Percentiles rank a stretch among this genome's conserved stretches.
phyloP scores from a whole-genome alignment of 2,329 filamentous ascomycete species.

The Exophiala bonariae region DNA sequence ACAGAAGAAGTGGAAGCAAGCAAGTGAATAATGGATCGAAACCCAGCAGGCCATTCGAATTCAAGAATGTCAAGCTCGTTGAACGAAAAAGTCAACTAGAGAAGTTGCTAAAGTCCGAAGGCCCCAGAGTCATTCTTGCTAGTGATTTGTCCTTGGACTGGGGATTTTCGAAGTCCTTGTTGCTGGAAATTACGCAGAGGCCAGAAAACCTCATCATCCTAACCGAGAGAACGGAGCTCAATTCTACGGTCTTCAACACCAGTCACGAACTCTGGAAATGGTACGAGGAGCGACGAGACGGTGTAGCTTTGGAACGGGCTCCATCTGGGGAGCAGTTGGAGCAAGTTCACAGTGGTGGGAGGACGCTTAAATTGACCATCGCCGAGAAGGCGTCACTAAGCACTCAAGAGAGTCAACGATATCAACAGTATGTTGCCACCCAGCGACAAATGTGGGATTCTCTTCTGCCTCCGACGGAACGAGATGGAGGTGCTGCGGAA shows the following conservation, averaged over 20 bases:
- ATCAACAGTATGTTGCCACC: conserved; percentile 89
- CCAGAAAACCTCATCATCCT: conserved; percentile 81
- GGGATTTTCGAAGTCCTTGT: conserved; percentile 84
- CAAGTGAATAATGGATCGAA: conserved; percentile 39
- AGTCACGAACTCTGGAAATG: conserved; percentile 72
- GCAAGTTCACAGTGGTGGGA: conserved; percentile 65
- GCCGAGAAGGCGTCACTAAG: conserved; percentile 66
- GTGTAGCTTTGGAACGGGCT: conserved; percentile 59
- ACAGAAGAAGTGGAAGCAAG: conserved; percentile 45
- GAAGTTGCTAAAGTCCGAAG: conserved; percentile 58
- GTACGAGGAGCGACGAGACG: conserved; percentile 70
- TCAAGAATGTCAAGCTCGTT: conserved; percentile 78
- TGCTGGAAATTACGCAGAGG: conserved; percentile 73
- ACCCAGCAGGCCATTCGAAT: conserved; percentile 77
- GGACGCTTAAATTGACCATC: conserved; percentile 61
- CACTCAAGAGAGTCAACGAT: conserved; percentile 73
- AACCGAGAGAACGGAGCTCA: conserved; percentile 62
- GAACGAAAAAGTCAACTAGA: conserved; percentile 80
- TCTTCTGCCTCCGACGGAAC: conserved; percentile 66
- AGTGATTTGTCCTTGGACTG: conserved; percentile 89
- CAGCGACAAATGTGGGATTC: conserved; percentile 85
- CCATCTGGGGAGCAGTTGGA: conserved; percentile 61
- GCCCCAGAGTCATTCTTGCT: conserved; percentile 76
- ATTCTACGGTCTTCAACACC: conserved; percentile 50
- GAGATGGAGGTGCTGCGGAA: conserved; percentile 50